Percentiles rank a stretch among this genome's conserved stretches.
Conservation (phyloP, 352 stramenopile species). For the Thalassiosira exigua region DNA sequence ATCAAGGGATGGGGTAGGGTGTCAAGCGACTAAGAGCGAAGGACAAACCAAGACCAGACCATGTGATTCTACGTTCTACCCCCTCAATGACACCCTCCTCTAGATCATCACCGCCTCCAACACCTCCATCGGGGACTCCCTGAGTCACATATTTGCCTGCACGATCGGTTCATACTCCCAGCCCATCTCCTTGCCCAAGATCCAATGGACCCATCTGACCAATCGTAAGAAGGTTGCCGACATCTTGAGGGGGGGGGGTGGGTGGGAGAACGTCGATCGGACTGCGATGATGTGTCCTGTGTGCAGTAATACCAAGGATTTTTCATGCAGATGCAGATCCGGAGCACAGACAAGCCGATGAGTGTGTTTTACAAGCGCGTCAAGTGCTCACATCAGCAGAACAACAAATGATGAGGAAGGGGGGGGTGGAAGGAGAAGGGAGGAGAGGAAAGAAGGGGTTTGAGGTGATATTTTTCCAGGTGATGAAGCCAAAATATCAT, state of each 20-base stretch:
- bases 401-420: too few relatives aligned
- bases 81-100: slow-evolving; percentile 84
- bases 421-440: too few relatives aligned
- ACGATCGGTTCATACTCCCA: slow-evolving; percentile 86
- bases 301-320: slow-evolving; percentile 96
- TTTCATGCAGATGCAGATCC: slow-evolving; percentile 99
- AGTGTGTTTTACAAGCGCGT: slow-evolving; percentile 99
- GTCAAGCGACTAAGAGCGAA: too few relatives aligned
- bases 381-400: slow-evolving; percentile 97
- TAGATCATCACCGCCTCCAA: slow-evolving; percentile 65
- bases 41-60: too few relatives aligned
- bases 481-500: too few relatives aligned
- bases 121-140: slow-evolving; percentile 10
- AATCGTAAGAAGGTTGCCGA: slow-evolving; percentile 98
- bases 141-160: slow-evolving; percentile 82
- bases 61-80: too few relatives aligned
- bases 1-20: too few relatives aligned
- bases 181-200: slow-evolving; percentile 69
- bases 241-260: slow-evolving; percentile 95
- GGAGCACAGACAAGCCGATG: slow-evolving; percentile 91
- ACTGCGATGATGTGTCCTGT: slow-evolving; percentile 92
- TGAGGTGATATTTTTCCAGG: too few relatives aligned
- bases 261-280: slow-evolving; percentile 98
- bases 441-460: too few relatives aligned
- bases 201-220: slow-evolving; percentile 77